A percentile compares a stretch with the other conserved stretches of the same genome.
Evolutionary conservation across 139 green algal species (phyloP).

Genomic region (Picochlorum sp.): DNA sequence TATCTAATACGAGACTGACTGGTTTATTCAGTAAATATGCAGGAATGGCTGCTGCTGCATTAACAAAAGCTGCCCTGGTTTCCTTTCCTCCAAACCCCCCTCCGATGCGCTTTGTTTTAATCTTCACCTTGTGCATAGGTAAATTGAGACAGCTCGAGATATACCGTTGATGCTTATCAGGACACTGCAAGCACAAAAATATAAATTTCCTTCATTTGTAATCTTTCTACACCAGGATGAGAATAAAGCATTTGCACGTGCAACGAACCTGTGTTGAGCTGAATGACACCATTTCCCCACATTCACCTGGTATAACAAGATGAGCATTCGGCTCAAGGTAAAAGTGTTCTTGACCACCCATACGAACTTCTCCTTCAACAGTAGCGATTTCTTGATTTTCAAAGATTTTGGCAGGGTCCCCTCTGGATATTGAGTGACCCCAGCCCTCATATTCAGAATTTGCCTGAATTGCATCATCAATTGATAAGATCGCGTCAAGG

Average conservation of each 20-base stretch:
- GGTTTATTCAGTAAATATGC: conserved; percentile 57
- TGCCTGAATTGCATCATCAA: conserved; percentile 73
- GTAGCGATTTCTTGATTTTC: conserved; percentile 30
- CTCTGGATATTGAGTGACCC: conserved; percentile 26
- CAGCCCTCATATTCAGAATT: conserved; percentile 15
- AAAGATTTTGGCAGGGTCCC: conserved; percentile 30
- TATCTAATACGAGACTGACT: conserved; percentile 71
- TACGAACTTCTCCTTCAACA: conserved; percentile 40
- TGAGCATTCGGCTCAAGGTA: conserved; percentile 86
- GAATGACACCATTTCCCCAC: conserved; percentile 64
- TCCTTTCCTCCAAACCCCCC: conserved; percentile 98
- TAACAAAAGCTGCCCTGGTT: conserved; percentile 67
- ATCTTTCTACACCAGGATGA: background rate
- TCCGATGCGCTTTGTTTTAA: conserved; percentile 81
- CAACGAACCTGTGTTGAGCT: conserved; percentile 75
- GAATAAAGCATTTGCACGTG: conserved; percentile 40
- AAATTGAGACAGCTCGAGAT: conserved; percentile 69
- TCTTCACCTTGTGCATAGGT: conserved; percentile 73
- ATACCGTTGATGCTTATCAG: conserved; percentile 69
- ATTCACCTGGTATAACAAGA: conserved; percentile 72
- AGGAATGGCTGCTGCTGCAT: conserved; percentile 60
- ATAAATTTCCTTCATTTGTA: conserved; percentile 7
- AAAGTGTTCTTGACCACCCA: conserved; percentile 89
- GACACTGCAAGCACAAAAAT: no score
- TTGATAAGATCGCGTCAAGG: conserved; percentile 70